Evolutionary conservation across 352 stramenopile species (phyloP), one percentile per base, ranked within the genome.

Genomic region (Phytophthora chlamydospora): DNA sequence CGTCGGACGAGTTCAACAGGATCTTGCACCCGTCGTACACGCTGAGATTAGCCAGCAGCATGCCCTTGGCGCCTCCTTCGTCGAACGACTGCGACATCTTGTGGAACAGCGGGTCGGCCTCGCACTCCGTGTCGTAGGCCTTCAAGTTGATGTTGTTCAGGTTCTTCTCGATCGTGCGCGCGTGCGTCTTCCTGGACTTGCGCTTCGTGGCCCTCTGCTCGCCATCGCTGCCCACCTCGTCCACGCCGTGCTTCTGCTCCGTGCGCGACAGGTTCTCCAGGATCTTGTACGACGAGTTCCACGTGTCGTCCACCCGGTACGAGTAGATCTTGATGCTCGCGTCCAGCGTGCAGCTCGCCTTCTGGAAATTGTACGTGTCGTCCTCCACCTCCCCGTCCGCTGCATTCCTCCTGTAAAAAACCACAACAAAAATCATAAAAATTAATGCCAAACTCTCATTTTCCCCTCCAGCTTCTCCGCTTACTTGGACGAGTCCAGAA

Each of bases 321-420:
- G 94, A 98, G 75, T 99, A 99, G 61, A 99, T 99, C 75, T 99
- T 99, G 21, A 99, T 95, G 63, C 89, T 98, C 2, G 97, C 97
- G 68, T 99, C 96, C n/a, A 99, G 68, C 14, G 97, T 99, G 71
- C 97, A 99, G 58, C 88, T 98, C 24, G 97, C 97, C 57, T 98
- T 98, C 62, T 98, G 96, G 66, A 99, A 99, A 68, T 99, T 99
- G 52, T 89, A 95, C 52, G 85, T 93, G 19, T 85, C 73, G 31
- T 88, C 59, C 3, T 62, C 54, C 17, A 73, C 73, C 14, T 83
- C 54, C 14, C 64, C 68, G 13, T 68, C 73, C 9, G 60, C 67
- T 9, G 62, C 57, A 48, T 42, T 61, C 47, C 62, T 68, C 48
- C 62, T 71, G 39, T 39, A 56, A 16, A 45, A 16, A 48, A 42